These are phyloP conservation scores for Rhynchospora tenuis DNA, from an alignment of 176 grass and related monocot species.

Conservation along the genomic window DNA sequence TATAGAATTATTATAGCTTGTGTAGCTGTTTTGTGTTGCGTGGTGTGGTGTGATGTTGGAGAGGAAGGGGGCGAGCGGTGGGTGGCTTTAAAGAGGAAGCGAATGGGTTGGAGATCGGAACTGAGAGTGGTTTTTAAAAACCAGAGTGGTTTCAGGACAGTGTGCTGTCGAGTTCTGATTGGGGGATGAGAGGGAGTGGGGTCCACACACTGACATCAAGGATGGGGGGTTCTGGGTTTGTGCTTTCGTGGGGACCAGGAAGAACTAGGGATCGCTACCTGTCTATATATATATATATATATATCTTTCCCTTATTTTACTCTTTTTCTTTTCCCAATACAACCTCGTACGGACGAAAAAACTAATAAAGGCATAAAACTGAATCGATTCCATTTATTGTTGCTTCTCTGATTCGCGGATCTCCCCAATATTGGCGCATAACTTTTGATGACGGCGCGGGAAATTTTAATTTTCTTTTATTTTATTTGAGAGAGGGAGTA, in stretches of 20 bases:
- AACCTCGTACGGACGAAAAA: constrained; percentile 24
- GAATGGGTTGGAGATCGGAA: constrained; percentile 12
- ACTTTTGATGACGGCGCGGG: constrained; percentile 16
- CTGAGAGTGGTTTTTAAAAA: constrained; percentile 13
- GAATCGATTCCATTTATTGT: constrained; percentile 15
- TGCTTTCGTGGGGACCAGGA: not conserved
- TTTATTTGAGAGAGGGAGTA: not conserved
- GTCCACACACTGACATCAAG: not conserved
- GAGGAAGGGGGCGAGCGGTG: constrained; percentile 14
- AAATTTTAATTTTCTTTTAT: not conserved
- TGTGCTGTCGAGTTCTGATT: constrained; percentile 42
- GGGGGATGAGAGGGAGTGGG: not conserved
- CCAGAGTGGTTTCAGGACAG: not conserved
- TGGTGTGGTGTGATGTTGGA: not conserved
- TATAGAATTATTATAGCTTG: too few species aligned
- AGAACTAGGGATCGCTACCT: not conserved
- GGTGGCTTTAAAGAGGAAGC: constrained; percentile 25
- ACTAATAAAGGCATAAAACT: not conserved
- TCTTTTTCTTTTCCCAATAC: not conserved
- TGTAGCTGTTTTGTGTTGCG: not conserved
- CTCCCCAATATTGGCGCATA: not conserved
- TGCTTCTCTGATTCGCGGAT: not conserved
- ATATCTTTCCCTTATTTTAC: not conserved
- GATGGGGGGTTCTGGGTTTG: not conserved
- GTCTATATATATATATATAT: too few species aligned